phyloP scores from a whole-genome alignment of 2,329 filamentous ascomycete genomes.

The Emericellopsis atlantica region DNA sequence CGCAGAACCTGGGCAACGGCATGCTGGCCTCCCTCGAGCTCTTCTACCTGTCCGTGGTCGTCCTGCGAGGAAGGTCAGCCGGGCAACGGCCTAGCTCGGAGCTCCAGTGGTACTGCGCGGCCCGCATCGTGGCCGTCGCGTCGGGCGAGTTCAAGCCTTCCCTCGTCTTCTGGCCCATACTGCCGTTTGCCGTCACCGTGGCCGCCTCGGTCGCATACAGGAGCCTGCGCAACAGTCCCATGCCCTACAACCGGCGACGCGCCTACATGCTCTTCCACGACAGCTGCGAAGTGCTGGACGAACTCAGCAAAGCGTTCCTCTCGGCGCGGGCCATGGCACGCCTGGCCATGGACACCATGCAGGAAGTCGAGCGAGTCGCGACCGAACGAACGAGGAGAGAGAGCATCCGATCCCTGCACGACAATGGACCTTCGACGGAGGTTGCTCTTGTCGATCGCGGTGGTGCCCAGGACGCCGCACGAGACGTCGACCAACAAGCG shows the following conservation, averaged over 20 bases:
- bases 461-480: not conserved
- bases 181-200: constrained; percentile 10
- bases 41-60: constrained; percentile 9
- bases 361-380: constrained; percentile 8
- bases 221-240: constrained; percentile 9
- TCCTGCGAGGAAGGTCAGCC: constrained; percentile 7
- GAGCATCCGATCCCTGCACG: constrained; percentile 1
- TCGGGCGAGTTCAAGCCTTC: constrained; percentile 8
- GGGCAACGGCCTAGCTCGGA: constrained; percentile 5
- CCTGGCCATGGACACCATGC: constrained; percentile 9
- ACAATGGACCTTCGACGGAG: not conserved
- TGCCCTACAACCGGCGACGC: constrained; percentile 7
- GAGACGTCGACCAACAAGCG: not conserved
- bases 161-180: constrained; percentile 9
- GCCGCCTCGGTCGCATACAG: constrained; percentile 10
- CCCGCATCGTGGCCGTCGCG: constrained; percentile 8
- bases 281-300: constrained; percentile 8
- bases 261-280: constrained; percentile 8
- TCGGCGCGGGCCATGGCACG: constrained; percentile 10
- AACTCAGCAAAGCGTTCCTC: constrained; percentile 8
- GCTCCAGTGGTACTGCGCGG: constrained; percentile 9
- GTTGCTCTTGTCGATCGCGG: not conserved
- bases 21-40: constrained; percentile 9
- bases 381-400: constrained; percentile 6
- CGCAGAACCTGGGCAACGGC: constrained; percentile 6